Evolutionary conservation across 2,329 filamentous ascomycete genomes (phyloP).

Genomic region (Blastomyces silverae): DNA sequence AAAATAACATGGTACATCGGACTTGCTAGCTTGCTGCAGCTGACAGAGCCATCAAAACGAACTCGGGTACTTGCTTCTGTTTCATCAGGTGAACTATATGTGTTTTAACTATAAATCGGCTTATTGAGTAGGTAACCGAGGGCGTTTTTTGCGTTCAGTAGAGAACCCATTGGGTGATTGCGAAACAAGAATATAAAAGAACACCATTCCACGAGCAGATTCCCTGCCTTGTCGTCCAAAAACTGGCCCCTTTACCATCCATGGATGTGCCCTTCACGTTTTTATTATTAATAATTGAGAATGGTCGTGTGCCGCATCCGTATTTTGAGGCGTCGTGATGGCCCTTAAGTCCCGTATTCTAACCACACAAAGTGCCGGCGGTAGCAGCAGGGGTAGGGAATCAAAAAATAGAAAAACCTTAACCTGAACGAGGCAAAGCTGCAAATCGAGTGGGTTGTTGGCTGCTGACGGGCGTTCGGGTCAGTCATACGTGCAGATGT

Average conservation of each 20-base stretch:
- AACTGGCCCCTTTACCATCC: no score
- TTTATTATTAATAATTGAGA: no score
- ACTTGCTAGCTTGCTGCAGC: not conserved
- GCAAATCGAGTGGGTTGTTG: not conserved
- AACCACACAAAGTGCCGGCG: not conserved
- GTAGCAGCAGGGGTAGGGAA: not conserved
- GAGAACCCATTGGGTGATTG: no score
- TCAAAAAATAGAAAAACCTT: not conserved
- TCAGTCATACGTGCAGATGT: not conserved
- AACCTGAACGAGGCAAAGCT: not conserved
- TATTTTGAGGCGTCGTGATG: no score
- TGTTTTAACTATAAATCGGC: not conserved
- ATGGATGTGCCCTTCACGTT: no score
- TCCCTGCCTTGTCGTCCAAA: no score
- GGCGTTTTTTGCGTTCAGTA: no score
- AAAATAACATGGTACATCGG: not conserved
- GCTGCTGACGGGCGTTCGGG: not conserved
- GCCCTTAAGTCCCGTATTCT: no score
- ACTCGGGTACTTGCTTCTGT: not conserved
- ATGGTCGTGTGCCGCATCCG: no score
- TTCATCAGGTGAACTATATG: not conserved
- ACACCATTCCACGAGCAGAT: no score
- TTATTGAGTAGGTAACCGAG: not conserved
- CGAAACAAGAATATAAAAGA: no score
- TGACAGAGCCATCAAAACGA: not conserved